phyloP scores from a whole-genome alignment of 768 basidiomycete genomes.

The Tricholoma hemisulphureum region DNA sequence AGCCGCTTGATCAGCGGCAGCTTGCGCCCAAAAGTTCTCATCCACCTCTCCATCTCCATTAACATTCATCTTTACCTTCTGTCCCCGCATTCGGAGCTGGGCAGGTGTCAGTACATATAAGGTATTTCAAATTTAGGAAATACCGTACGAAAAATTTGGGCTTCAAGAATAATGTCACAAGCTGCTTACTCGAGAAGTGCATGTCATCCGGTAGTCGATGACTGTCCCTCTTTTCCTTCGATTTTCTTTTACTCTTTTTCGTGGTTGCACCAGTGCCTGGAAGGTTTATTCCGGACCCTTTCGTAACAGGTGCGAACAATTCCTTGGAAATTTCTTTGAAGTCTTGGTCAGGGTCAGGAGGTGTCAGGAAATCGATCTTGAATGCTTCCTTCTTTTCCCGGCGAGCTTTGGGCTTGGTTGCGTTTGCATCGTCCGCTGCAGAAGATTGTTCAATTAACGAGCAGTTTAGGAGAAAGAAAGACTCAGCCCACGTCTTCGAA shows the following conservation, averaged over 20 bases:
- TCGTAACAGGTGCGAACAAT: slow-evolving; percentile 75
- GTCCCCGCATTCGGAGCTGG: slow-evolving; percentile 88
- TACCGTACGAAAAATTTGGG: slow-evolving; percentile 87
- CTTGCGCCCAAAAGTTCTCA: slow-evolving; percentile 96
- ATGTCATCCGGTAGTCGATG: slow-evolving; percentile 92
- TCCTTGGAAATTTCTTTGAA: slow-evolving; percentile 63
- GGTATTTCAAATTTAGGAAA: slow-evolving; percentile 1
- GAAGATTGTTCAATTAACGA: slow-evolving; percentile 1
- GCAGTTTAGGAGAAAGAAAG: background rate
- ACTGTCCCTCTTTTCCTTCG: slow-evolving; percentile 63
- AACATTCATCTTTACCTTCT: slow-evolving; percentile 53
- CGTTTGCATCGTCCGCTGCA: slow-evolving; percentile 42
- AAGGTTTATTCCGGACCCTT: slow-evolving; percentile 66
- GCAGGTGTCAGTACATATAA: slow-evolving; percentile 4
- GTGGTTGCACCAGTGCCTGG: slow-evolving; percentile 50
- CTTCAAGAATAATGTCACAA: slow-evolving; percentile 92
- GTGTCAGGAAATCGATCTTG: slow-evolving; percentile 74
- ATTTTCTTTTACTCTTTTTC: slow-evolving; percentile 47
- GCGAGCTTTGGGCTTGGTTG: slow-evolving; percentile 52
- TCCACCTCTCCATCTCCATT: slow-evolving; percentile 86
- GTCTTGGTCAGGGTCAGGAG: slow-evolving; percentile 54
- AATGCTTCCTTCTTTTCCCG: slow-evolving; percentile 77
- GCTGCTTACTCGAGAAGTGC: slow-evolving; percentile 90
- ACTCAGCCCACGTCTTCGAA: slow-evolving; percentile 64
- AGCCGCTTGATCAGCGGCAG: slow-evolving; percentile 80